Conservation (phyloP, 345 rosid species). For the Citrus trifoliata region DNA sequence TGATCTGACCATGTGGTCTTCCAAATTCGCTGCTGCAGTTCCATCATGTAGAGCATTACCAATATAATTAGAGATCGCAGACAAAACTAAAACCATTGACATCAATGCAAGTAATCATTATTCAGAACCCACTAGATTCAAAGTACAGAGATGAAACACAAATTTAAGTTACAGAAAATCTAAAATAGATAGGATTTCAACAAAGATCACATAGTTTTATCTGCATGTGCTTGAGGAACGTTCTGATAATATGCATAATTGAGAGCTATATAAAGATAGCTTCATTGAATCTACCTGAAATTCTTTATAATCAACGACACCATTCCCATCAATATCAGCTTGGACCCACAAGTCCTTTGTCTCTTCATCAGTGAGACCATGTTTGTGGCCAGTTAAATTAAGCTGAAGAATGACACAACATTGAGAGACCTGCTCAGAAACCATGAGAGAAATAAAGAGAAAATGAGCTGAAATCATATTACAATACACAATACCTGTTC, state of each 20-base stretch:
- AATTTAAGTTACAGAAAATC: background rate
- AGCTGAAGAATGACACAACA: conserved; percentile 45
- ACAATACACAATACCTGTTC: conserved; percentile 49
- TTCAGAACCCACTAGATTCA: background rate
- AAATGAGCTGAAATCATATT: background rate
- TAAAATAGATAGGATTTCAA: background rate
- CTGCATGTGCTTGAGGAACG: background rate
- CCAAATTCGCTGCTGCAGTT: conserved; percentile 81
- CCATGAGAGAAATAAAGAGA: conserved; percentile 2
- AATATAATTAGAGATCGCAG: background rate
- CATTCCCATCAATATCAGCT: conserved; percentile 80
- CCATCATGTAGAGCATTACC: conserved; percentile 12
- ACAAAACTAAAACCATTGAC: background rate
- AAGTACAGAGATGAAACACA: background rate
- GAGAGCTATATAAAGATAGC: background rate
- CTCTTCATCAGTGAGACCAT: conserved; percentile 78
- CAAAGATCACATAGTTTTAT: background rate
- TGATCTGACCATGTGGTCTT: conserved; percentile 52
- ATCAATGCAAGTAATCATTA: background rate
- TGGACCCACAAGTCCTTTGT: conserved; percentile 73
- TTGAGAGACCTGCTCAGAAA: background rate
- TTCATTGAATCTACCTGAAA: conserved; percentile 62
- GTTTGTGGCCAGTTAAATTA: conserved; percentile 60
- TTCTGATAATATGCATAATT: background rate
- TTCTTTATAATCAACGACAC: conserved; percentile 67